Evolutionary conservation across 768 basidiomycete species (phyloP).

Genomic region (Tricholoma bakamatsutake): DNA sequence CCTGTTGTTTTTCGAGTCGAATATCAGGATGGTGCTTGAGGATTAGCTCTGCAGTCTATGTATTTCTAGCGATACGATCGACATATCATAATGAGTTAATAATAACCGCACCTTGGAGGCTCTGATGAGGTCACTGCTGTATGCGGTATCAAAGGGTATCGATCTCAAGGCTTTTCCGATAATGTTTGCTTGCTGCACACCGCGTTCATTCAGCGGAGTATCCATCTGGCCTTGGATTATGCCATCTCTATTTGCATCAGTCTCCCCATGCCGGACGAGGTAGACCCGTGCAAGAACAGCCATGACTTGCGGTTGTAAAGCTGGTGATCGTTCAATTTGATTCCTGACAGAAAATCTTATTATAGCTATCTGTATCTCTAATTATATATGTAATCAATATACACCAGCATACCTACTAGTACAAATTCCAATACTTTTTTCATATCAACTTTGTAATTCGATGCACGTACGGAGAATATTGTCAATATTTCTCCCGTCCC

Average conservation of each 20-base stretch:
- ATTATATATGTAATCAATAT: background rate
- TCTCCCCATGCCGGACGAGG: constrained; percentile 76
- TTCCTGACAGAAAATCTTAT: background rate
- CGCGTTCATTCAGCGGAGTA: constrained; percentile 56
- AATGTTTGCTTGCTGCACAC: constrained; percentile 51
- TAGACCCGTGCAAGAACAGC: constrained; percentile 42
- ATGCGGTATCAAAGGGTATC: constrained; percentile 52
- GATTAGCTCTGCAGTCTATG: constrained; percentile 64
- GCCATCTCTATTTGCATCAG: constrained; percentile 53
- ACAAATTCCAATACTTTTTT: no score
- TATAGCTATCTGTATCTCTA: background rate
- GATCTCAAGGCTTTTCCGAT: constrained; percentile 49
- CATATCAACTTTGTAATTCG: background rate
- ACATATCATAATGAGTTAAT: background rate
- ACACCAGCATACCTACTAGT: background rate
- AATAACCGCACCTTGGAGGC: constrained; percentile 51
- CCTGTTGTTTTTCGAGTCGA: constrained; percentile 34
- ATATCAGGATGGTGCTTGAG: constrained; percentile 46
- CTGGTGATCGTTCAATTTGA: background rate
- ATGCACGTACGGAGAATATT: constrained; percentile 1
- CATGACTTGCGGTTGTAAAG: constrained; percentile 12
- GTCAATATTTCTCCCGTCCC: background rate
- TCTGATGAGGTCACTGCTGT: constrained; percentile 67
- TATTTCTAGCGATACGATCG: background rate
- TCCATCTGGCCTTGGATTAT: constrained; percentile 78